Base-by-base conservation (phyloP, 192 early-diverging fungal species). In the Chytriomyces sp. region DNA sequence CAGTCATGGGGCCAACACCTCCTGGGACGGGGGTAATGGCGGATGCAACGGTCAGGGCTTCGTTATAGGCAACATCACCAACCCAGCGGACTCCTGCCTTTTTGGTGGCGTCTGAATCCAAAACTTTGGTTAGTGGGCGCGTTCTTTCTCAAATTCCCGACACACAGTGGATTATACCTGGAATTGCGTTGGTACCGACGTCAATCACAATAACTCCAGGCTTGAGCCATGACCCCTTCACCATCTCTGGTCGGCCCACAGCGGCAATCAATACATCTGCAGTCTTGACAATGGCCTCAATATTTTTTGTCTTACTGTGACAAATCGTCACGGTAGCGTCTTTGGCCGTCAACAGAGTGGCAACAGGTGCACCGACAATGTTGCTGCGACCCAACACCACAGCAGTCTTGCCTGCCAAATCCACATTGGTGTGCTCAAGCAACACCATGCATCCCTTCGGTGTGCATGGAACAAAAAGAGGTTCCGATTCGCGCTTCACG, bases 1-100 rank as follows among this genome's bases (percentile, higher is more conserved):
- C 96, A 6, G 97, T 99, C 97, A 99, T 99, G 5, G 97, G 97
- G 0, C 97, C 97, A n/a, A 99, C 97, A 39, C 97, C 96, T 36
- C 96, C 96, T 39, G 97, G 97, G 53, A 99, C 97, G 1, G 97
- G 95, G 8, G 96, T 98, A 74, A 98, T 94, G 41, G 87, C 84
- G 19, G 89, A 83, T 0, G 95, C 96, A 3, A 91, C 86, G 40
- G 85, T 39, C 14, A 74, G 76, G 5, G 93, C 94, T 4, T 73
- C 78, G 1, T 89, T 84, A 70, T 85, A 96, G 37, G 96, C 93
- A 36, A 98, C 96, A 77, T 99, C 97, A 61, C 97, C 97, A 26
- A 96, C 96, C 85, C 89, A 92, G 63, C 93, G 89, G 40, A 90
- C 82, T 30, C 97, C 97, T 34, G 91, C 85, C 82, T 96, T 96